Base-by-base conservation (phyloP, 2,329 filamentous ascomycete genomes). In the Pleoardoris graminearum region DNA sequence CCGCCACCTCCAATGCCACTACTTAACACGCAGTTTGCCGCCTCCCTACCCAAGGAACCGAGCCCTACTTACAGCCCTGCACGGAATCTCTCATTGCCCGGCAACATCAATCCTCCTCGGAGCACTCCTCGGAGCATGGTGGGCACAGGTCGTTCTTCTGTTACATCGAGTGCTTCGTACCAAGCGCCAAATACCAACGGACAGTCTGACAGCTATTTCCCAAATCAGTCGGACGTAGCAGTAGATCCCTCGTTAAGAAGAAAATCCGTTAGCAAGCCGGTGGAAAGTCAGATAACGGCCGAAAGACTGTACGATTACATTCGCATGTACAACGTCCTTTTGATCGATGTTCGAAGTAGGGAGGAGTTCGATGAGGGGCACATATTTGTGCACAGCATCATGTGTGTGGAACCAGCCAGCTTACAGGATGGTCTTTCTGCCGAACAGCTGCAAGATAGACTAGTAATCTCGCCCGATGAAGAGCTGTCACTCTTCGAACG, bases 401-500 rank as follows among this genome's bases (percentile, higher is more conserved):
- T 99, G 38, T 99, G 94, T 71, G 84, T 99, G 54, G 94, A 99
- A 65, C 91, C 92, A 21, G 83, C 95, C 38, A 82, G 87, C 8
- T 72, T 91, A 42, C 84, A 89, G 49, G 83, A 87, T 38, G 86
- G 84, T 27, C 80, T 85, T 61, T 87, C 85, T 14, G 85, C 83
- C 1, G 84, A 86, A 56, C 79, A 87, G 58, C 75, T 87, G 3
- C 78, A 82, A 16, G 88, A 91, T 54, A 85, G 85, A 54, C 80
- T 92, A 62, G 80, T 91, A 1, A 73, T 94, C 5, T 87, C 85
- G 0, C 87, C 89, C 0, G 77, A 85, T n/a, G 74, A 80, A n/a
- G 94, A 99, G 70, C 86, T 89, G 60, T 75, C 80, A 1, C 78
- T 90, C 27, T 96, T 96, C 63, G 85, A 84, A 50, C 82, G 87